Conservation (phyloP, 306 rosid species). For the Dryas drummondii region DNA sequence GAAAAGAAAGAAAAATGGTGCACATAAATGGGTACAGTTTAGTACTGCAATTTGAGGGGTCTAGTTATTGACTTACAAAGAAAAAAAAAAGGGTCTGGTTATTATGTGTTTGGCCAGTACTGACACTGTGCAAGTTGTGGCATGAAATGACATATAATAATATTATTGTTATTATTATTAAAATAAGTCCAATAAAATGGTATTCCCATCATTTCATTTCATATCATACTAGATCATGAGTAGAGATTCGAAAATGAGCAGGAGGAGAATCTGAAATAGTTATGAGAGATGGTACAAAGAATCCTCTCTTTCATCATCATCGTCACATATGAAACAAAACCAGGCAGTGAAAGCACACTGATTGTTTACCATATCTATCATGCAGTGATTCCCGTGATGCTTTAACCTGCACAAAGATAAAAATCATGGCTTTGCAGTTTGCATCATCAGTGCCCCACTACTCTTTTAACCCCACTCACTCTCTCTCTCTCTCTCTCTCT, state of each 20-base stretch:
- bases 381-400: slow-evolving; percentile 74
- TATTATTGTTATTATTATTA: neutral
- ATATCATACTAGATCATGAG: neutral
- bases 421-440: slow-evolving; percentile 32
- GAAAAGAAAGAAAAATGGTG: neutral
- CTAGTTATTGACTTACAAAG: neutral
- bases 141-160: neutral
- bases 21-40: neutral
- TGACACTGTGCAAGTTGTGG: neutral
- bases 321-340: slow-evolving; percentile 24
- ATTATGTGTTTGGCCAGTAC: neutral
- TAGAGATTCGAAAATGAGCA: neutral
- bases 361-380: slow-evolving; percentile 13
- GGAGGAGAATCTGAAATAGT: slow-evolving; percentile 35
- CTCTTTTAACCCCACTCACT: slow-evolving; percentile 12
- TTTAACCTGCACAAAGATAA: slow-evolving; percentile 41
- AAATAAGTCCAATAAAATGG: neutral
- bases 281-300: slow-evolving; percentile 26
- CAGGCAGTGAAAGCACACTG: neutral
- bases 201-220: neutral
- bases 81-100: neutral
- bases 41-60: neutral
- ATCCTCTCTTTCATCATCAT: slow-evolving; percentile 44
- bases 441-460: slow-evolving; percentile 18
- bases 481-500: slow-evolving; percentile 20